Evolutionary conservation across 441 rosid genomes (phyloP), one percentile per base, ranked within the genome.

Genomic region (Syzygium syzygioides): DNA sequence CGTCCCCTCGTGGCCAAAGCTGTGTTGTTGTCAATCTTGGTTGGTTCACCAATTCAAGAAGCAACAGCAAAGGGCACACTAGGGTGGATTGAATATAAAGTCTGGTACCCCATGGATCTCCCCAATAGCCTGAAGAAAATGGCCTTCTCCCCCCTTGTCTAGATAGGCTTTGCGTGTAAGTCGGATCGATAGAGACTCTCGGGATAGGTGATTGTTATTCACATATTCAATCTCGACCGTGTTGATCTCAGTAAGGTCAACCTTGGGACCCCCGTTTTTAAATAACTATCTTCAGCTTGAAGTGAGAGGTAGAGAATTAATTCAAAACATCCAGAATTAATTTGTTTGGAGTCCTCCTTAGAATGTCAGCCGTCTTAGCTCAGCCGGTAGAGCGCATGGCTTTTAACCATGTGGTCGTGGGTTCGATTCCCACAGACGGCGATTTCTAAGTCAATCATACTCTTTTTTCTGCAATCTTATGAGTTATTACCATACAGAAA

Each of bases 341-440:
- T 34, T 23, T 2, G 23, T 37, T 11, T 14, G 28, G 28, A 37
- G 26, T 2, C 1, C 4, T 1, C 0, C 0, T 9, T 3, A 19
- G 0, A 68, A 1, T 1, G 28, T 34, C 14, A 9, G 80, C 80
- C 48, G 80, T 68, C 80, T 68, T 68, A 68, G 48, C 80, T 68
- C 48, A 68, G 80, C 80, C 0, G 48, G 80, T 34, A 34, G 80
- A 68, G 80, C 80, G 80, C 80, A 68, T 68, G 80, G 80, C 80
- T 68, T 71, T 71, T 71, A 71, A 71, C 80, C 80, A 71, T 71
- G 80, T 71, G 50, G 80, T 71, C 80, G 80, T 71, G 80, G 80
- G 80, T 34, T 71, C 28, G 50, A 71, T 71, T 71, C 80, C 80
- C 80, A 71, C 50, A 37, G 50, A 71, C 9, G 80, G 80, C 50